These are phyloP conservation scores for Quercus phellos DNA, from an alignment of 331 rosid species.

Conservation along the genomic window DNA sequence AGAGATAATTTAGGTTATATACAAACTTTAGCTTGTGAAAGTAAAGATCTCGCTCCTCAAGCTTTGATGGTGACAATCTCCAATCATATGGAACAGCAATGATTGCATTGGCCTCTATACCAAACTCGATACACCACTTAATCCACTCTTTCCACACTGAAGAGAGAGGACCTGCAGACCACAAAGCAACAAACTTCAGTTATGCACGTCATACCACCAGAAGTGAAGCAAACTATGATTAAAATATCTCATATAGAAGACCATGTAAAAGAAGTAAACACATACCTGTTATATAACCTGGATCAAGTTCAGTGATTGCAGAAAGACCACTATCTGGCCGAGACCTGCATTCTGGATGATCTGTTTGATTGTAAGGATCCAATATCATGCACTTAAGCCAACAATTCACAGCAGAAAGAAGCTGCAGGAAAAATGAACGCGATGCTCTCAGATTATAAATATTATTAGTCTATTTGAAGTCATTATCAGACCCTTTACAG, in stretches of 20 bases:
- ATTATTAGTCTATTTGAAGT: background rate
- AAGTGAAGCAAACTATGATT: background rate
- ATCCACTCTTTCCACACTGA: constrained; percentile 98
- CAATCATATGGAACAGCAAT: constrained; percentile 97
- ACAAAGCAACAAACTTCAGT: background rate
- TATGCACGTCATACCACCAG: background rate
- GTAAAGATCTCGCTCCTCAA: constrained; percentile 95
- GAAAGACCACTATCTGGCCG: constrained; percentile 99
- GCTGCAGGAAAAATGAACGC: constrained; percentile 37
- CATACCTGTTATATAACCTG: constrained; percentile 89
- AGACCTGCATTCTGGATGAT: constrained; percentile 88
- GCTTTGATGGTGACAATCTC: constrained; percentile 88
- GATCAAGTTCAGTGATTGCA: constrained; percentile 95
- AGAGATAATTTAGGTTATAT: constrained; percentile 8
- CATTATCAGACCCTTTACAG: background rate
- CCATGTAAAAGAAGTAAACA: background rate
- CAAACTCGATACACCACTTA: constrained; percentile 97
- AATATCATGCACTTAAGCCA: constrained; percentile 94
- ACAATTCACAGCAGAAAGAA: constrained; percentile 94
- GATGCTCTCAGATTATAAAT: background rate
- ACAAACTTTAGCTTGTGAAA: constrained; percentile 94
- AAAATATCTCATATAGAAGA: background rate
- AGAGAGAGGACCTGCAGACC: constrained; percentile 79
- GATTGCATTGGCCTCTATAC: constrained; percentile 89
- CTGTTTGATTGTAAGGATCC: constrained; percentile 91